Base-by-base conservation (phyloP, 257 asterid genomes). In the Plantago major region DNA sequence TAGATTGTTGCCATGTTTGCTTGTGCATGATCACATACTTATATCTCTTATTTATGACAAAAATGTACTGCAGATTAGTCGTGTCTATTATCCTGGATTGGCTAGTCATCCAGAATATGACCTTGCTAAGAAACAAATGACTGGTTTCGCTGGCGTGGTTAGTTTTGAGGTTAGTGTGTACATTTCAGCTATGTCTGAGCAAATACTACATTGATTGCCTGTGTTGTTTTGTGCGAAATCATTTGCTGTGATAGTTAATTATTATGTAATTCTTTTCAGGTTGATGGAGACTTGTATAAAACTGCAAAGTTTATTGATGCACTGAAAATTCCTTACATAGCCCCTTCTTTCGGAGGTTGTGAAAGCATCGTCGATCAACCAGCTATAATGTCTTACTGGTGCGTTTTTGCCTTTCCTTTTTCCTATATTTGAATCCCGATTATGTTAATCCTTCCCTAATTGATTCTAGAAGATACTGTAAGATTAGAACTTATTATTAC, bases 351-450 rank as follows among this genome's bases (percentile, higher is more conserved):
- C 71, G 97, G 97, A 63, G 97, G 97, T 43, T 79, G 86, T 48
- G 97, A 90, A 77, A 87, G 97, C 85, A 90, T 90, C 63, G 93
- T 90, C 48, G 96, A 90, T 60, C 97, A 85, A 78, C 97, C 97
- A 54, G 96, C 97, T 45, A 87, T 90, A 16, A 87, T 90, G 97
- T 90, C 97, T 63, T 90, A 87, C 62, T 90, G 96, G 97, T 90
- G 78, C 44, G 82, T 53, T 8, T 44, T 55, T 56, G 14, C 43
- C 55, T 57, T 7, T 50, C 19, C 4, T 15, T 8, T 48, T 48
- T 17, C n/a, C n/a, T n/a, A n/a, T n/a, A n/a, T n/a, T n/a, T n/a
- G n/a, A n/a, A n/a, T n/a, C n/a, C n/a, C n/a, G n/a, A n/a, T n/a
- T n/a, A n/a, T n/a, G n/a, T n/a, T n/a, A n/a, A n/a, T n/a, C n/a